Base-by-base conservation (phyloP, 768 basidiomycete species). In the Cyathus striatus region DNA sequence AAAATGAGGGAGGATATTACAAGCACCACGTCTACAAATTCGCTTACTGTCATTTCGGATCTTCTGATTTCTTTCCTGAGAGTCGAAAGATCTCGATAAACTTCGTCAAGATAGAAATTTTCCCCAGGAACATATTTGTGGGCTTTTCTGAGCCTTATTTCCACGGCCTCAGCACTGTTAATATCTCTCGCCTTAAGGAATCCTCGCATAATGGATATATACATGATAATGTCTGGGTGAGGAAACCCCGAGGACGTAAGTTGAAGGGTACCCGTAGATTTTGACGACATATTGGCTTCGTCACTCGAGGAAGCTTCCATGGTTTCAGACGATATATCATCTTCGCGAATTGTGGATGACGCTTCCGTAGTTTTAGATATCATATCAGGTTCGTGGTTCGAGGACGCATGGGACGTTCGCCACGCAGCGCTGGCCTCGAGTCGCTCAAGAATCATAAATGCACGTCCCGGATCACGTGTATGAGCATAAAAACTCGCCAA, bases 401-500 rank as follows among this genome's bases (percentile, higher is more conserved):
- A n/a, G n/a, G n/a, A n/a, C n/a, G n/a, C n/a, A n/a, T n/a, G n/a
- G n/a, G n/a, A n/a, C n/a, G n/a, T n/a, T n/a, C n/a, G n/a, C n/a
- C 35, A 18, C 23, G 27, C 22, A 26, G 42, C 34, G 27, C n/a
- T 49, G 7, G 30, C 41, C 51, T 75, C 78, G 39, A 79, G 49
- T 12, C 58, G 48, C 9, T 66, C 57, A 24, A 84, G 57, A 23
- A 83, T 57, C 18, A 54, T 41, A 18, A 75, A 52, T 6, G 73
- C 70, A 6, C 58, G 51, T 1, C 6, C 12, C 0, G 59, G 49
- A 26, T 74, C 61, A 1, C 69, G 73, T 13, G 43, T 40, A 13
- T 62, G 56, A 12, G 76, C 75, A 49, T 71, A 80, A 9, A 58
- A 59, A 2, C 71, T 67, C 0, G 71, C 73, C 23, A 79, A 52